Base-by-base conservation (phyloP, 208 protist genomes). In the Leishmania gerbilli region DNA sequence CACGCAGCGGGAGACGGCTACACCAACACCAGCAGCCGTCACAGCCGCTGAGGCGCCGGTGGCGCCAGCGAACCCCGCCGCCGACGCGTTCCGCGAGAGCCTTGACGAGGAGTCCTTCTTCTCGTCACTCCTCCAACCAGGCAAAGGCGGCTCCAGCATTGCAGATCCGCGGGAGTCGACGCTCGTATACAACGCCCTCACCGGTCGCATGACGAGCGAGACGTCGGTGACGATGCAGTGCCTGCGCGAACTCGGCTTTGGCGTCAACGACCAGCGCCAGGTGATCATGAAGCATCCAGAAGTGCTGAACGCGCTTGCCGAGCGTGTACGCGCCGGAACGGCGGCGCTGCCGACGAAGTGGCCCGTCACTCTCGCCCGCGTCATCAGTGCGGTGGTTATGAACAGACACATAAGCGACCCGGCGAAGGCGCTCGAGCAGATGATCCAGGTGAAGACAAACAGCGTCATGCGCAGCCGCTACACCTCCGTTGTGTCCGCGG, bases 121-220 rank as follows among this genome's bases (percentile, higher is more conserved):
- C 64, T 79, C 86, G 37, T 79, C 83, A 34, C 45, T 87, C 31
- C 74, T 87, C 53, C 60, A 69, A 71, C 1, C 74, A 11, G 56
- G 45, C 21, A 56, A 55, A 11, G 68, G 4, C 27, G 45, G 1
- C 68, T 40, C 19, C 76, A 9, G 4, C 11, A 2, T 55, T 37
- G 64, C 68, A 24, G 78, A 88, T 42, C 74, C 62, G 55, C 79
- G 75, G n/a, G 79, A 89, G 71, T 85, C 82, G 13, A 89, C 86
- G 65, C 87, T 97, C 47, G 88, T 97, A 53, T 97, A 96, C 85
- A 97, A 97, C 84, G 87, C 94, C 11, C 78, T 97, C 13, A 97
- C 81, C 45, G 94, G 94, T 45, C 94, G 94, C 86, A 95, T 97
- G 92, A 94, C 91, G 13, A 96, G 89, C 53, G 92, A 95, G 75